These are phyloP conservation scores for Pichia kluyveri DNA, from an alignment of 805 yeast species.

Conservation along the genomic window DNA sequence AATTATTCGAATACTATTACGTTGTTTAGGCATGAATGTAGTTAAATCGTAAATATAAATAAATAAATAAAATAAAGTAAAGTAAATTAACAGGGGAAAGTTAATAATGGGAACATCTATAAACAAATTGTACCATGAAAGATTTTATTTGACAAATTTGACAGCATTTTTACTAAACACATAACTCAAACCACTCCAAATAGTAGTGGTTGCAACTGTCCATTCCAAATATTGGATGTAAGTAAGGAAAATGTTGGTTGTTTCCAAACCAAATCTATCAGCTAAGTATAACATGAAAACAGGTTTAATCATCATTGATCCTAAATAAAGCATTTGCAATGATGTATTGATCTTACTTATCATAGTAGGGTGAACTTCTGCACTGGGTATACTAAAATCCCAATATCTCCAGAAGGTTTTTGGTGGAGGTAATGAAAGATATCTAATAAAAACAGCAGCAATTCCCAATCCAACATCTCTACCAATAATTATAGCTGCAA, in stretches of 20 bases:
- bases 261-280: slow-evolving; percentile 17
- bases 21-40: neutral
- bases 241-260: slow-evolving; percentile 17
- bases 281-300: slow-evolving; percentile 32
- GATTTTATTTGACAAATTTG: slow-evolving; percentile 23
- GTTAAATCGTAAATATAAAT: neutral
- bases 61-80: neutral
- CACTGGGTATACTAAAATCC: slow-evolving; percentile 74
- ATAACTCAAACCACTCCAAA: slow-evolving; percentile 72
- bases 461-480: slow-evolving; percentile 69
- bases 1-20: no score
- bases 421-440: slow-evolving; percentile 65
- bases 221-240: slow-evolving; percentile 33
- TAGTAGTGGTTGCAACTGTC: slow-evolving; percentile 61
- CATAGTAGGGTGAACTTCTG: slow-evolving; percentile 78
- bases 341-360: slow-evolving; percentile 87
- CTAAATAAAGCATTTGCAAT: slow-evolving; percentile 86
- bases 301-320: slow-evolving; percentile 48
- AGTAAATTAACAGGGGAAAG: no score
- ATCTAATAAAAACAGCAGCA: slow-evolving; percentile 66
- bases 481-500: slow-evolving; percentile 68
- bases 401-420: slow-evolving; percentile 62
- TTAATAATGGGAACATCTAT: neutral
- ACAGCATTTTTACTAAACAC: slow-evolving; percentile 63
- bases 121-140: neutral